Conservation (phyloP, 2,329 filamentous ascomycete genomes). For the Cytospora paraplurivora region DNA sequence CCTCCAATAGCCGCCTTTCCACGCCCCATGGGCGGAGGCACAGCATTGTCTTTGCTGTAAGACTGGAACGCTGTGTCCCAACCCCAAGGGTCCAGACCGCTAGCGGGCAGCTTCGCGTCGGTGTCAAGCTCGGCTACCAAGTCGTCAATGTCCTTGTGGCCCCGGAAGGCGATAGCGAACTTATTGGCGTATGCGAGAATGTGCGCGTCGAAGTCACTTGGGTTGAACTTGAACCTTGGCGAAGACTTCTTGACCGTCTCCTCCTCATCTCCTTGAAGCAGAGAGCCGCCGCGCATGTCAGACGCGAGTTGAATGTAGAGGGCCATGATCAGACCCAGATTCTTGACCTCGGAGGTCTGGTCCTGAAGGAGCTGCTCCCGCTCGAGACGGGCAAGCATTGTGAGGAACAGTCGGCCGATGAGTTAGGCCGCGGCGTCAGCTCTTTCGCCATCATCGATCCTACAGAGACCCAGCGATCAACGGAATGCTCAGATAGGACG, state of each 20-base stretch:
- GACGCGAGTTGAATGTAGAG: slow-evolving; percentile 36
- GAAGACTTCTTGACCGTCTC: slow-evolving; percentile 29
- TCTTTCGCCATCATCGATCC: slow-evolving; percentile 36
- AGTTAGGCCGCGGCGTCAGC: slow-evolving; percentile 31
- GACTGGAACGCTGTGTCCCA: slow-evolving; percentile 32
- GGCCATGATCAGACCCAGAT: slow-evolving; percentile 43
- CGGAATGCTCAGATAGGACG: background rate
- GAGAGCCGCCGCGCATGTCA: slow-evolving; percentile 20
- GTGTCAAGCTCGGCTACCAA: slow-evolving; percentile 30
- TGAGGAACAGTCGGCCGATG: slow-evolving; percentile 42
- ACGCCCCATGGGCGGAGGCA: background rate
- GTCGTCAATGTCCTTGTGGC: slow-evolving; percentile 34
- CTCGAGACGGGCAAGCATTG: slow-evolving; percentile 43
- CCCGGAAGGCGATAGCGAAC: slow-evolving; percentile 38
- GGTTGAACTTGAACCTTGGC: slow-evolving; percentile 28
- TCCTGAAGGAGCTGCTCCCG: slow-evolving; percentile 36
- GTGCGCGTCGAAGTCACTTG: slow-evolving; percentile 36
- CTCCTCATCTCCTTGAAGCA: slow-evolving; percentile 31
- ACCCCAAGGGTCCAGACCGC: slow-evolving; percentile 35
- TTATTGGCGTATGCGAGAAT: slow-evolving; percentile 41
- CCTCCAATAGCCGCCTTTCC: slow-evolving; percentile 39
- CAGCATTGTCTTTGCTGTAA: slow-evolving; percentile 31
- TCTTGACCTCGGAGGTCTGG: slow-evolving; percentile 39
- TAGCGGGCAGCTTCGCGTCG: slow-evolving; percentile 32
- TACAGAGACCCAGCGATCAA: slow-evolving; percentile 22